A percentile compares a stretch with the other conserved stretches of the same genome.
Evolutionary conservation across 306 rosid species (phyloP).

Genomic region (Pyrus communis): DNA sequence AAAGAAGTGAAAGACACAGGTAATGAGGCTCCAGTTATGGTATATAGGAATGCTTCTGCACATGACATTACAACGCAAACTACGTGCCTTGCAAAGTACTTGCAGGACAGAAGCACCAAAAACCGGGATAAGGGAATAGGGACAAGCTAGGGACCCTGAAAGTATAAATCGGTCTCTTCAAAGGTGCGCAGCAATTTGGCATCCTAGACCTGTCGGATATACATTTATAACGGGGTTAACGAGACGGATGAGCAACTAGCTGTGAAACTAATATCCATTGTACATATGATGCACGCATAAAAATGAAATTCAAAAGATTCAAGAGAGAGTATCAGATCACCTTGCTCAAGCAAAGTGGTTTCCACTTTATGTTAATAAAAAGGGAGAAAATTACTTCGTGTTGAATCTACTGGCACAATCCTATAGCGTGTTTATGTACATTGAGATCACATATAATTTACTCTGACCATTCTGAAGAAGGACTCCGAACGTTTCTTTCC

Average conservation of each 20-base stretch:
- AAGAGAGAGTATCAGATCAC: background rate
- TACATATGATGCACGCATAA: background rate
- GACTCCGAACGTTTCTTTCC: background rate
- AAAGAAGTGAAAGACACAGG: background rate
- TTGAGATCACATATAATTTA: background rate
- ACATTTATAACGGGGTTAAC: background rate
- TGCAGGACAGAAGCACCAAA: background rate
- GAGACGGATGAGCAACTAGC: too few species aligned
- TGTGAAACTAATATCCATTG: background rate
- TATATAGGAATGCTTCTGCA: background rate
- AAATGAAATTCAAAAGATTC: background rate
- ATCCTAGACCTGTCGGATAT: background rate
- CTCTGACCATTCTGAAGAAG: background rate
- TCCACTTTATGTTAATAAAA: background rate
- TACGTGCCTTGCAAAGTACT: background rate
- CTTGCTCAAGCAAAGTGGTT: background rate
- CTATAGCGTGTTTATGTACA: background rate
- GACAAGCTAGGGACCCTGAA: background rate
- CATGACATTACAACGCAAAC: background rate
- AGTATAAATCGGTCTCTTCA: background rate
- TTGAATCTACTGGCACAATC: background rate
- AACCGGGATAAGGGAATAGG: background rate
- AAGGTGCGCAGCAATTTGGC: background rate
- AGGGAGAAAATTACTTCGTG: background rate
- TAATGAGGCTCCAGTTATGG: background rate